Evolutionary conservation across 176 grass and related monocot species (phyloP).

Genomic region (Zoysia pacifica): DNA sequence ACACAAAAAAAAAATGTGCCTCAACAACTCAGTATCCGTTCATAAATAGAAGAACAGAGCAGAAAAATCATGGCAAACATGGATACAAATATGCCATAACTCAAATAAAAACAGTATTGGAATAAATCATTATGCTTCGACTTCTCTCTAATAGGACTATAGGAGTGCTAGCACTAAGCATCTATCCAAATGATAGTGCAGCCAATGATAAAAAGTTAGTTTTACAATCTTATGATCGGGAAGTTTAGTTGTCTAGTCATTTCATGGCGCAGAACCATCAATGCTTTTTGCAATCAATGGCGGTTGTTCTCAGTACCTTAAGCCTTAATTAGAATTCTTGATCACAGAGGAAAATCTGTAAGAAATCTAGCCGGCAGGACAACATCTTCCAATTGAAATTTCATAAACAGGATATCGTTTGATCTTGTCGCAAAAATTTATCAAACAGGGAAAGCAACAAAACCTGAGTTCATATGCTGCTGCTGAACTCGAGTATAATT

Average conservation of each 20-base stretch:
- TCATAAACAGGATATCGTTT: neutral
- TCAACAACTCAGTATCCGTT: slow-evolving; percentile 6
- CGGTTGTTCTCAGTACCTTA: neutral
- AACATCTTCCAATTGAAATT: neutral
- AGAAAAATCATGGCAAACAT: neutral
- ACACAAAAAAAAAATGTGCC: slow-evolving; percentile 1
- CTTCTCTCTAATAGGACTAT: no score
- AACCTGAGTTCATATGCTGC: neutral
- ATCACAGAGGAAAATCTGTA: neutral
- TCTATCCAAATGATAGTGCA: neutral
- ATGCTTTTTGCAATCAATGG: neutral
- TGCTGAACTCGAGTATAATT: neutral
- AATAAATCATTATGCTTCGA: neutral
- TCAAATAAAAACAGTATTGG: neutral
- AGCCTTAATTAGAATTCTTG: neutral
- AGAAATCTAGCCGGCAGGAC: neutral
- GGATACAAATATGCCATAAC: neutral
- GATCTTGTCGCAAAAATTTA: neutral
- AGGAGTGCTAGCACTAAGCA: neutral
- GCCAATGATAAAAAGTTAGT: neutral
- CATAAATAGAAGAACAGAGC: neutral
- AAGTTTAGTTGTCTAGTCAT: neutral
- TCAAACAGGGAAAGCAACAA: neutral
- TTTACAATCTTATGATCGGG: neutral
- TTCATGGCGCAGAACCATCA: neutral